Evolutionary conservation across 306 rosid genomes (phyloP).

Genomic region (Mimosa bimucronata): DNA sequence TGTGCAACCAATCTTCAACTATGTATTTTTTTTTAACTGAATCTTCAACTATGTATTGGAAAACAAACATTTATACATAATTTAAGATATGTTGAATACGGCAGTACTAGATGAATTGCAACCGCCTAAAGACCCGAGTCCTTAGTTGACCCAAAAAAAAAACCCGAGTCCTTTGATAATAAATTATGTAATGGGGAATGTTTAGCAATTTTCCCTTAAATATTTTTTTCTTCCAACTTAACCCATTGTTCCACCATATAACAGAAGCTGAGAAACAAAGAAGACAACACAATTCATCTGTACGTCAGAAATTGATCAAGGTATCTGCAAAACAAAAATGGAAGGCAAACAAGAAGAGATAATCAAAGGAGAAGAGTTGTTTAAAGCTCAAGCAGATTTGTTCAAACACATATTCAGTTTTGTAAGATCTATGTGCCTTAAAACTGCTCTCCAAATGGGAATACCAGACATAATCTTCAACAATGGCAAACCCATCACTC

Average conservation of each 20-base stretch:
- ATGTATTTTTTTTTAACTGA: too few species aligned
- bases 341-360: neutral
- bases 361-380: neutral
- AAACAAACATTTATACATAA: neutral
- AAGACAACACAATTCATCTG: neutral
- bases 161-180: too few species aligned
- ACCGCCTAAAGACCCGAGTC: neutral
- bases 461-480: conserved; percentile 4
- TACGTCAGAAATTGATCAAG: neutral
- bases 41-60: neutral
- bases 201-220: too few species aligned
- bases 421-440: conserved; percentile 4
- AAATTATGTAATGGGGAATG: too few species aligned
- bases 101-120: neutral
- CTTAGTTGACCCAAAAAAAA: too few species aligned
- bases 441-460: neutral
- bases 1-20: neutral
- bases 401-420: neutral
- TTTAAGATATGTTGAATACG: too few species aligned
- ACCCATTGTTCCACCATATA: neutral
- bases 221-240: neutral
- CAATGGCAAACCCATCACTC: neutral
- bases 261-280: neutral
- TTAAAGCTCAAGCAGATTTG: neutral
- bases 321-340: neutral